Conservation (phyloP, 768 basidiomycete genomes). For the Amanita exitialis region DNA sequence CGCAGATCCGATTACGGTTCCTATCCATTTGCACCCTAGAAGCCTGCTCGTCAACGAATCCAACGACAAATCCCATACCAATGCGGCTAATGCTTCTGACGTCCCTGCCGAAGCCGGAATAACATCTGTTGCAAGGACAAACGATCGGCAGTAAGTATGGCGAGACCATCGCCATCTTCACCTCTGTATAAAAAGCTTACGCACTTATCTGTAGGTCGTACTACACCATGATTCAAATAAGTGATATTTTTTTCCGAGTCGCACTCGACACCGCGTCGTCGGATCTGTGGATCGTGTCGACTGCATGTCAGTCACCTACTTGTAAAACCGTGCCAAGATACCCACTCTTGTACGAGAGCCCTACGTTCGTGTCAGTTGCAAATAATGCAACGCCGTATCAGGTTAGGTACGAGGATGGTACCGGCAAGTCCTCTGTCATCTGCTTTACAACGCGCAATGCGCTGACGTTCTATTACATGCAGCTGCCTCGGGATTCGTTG, state of each 20-base stretch:
- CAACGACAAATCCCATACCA: background rate
- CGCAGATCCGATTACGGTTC: slow-evolving; percentile 20
- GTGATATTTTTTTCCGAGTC: slow-evolving; percentile 56
- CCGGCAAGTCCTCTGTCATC: slow-evolving; percentile 33
- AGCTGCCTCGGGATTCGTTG: slow-evolving; percentile 67
- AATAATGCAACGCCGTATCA: slow-evolving; percentile 51
- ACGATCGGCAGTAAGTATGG: slow-evolving; percentile 32
- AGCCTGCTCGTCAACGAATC: slow-evolving; percentile 2
- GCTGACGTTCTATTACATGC: slow-evolving; percentile 4
- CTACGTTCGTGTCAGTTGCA: slow-evolving; percentile 53
- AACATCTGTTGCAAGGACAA: slow-evolving; percentile 31
- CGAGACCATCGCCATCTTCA: background rate
- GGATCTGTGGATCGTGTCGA: slow-evolving; percentile 63
- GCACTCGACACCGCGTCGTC: slow-evolving; percentile 70
- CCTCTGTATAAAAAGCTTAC: background rate
- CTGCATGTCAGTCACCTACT: slow-evolving; percentile 41
- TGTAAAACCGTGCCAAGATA: slow-evolving; percentile 60
- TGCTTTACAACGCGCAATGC: background rate
- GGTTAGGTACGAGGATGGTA: slow-evolving; percentile 56
- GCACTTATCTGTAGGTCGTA: slow-evolving; percentile 44
- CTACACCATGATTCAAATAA: slow-evolving; percentile 49
- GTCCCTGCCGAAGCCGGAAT: slow-evolving; percentile 27
- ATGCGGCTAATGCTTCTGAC: slow-evolving; percentile 14
- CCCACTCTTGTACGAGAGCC: slow-evolving; percentile 56
- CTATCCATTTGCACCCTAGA: slow-evolving; percentile 14